Base-by-base conservation (phyloP, 2,329 filamentous ascomycete species). In the Aureobasidium sp. region DNA sequence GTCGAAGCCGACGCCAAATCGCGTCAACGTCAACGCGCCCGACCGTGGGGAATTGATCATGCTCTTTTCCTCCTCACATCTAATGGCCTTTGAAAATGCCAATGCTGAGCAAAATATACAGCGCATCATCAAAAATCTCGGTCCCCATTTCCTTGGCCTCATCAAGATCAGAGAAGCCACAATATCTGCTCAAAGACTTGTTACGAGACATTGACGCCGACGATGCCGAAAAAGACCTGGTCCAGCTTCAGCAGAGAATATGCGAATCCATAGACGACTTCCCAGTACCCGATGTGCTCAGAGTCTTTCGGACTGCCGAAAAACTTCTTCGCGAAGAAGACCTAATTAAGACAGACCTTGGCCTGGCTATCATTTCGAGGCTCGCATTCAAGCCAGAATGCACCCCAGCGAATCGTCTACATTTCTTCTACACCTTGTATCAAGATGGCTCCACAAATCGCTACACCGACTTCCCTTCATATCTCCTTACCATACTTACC, bases 31-130 rank as follows among this genome's bases (percentile, higher is more conserved):
- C 41, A 24, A 34, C 19, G 41, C 41, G 41, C 27, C 41, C 34
- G 34, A 45, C 41, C 10, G 41, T 29, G 41, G 41, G 27, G 41
- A 27, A 45, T 34, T 19, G 19, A 32, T 3, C 25, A 24, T 30
- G 40, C 29, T 29, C 17, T 8, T 5, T 6, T n/a, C 7, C 3
- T 16, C 21, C 14, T 34, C 29, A 11, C 19, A 32, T 7, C 14
- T n/a, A 17, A 16, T 27, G 14, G 8, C 17, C n/a, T 8, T 38
- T 27, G 16, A 32, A 25, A 35, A 48, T 48, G 29, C 30, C 45
- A 19, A 51, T 51, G 25, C 48, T 51, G 29, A 51, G 17, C 35
- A 51, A 41, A n/a, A 35, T 51, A 37, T 51, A 32, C 48, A 51
- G 48, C 37, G 48, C 29, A 11, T 51, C 48, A 17, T 51, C 48